phyloP scores from a whole-genome alignment of 345 rosid species.

The Syzygium aqueum region DNA sequence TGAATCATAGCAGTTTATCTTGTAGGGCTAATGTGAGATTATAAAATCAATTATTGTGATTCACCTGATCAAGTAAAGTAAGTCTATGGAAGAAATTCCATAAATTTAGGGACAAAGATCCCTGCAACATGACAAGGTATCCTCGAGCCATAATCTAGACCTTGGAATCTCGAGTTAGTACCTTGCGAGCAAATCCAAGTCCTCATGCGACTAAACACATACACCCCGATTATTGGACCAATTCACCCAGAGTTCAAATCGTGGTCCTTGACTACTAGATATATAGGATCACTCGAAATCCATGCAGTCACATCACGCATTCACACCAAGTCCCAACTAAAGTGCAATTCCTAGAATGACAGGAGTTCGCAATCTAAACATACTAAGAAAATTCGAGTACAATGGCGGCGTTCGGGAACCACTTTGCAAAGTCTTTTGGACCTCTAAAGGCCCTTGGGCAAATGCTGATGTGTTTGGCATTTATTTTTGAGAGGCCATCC shows the following conservation, averaged over 20 bases:
- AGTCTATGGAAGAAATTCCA: not conserved
- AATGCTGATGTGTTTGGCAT: too few relatives aligned
- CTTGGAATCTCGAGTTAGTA: not conserved
- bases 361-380: not conserved
- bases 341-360: not conserved
- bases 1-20: not conserved
- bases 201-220: not conserved
- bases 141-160: not conserved
- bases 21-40: not conserved
- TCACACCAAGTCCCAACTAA: fast-evolving
- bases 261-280: not conserved
- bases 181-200: not conserved
- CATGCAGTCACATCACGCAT: not conserved
- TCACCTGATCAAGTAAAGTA: fast-evolving
- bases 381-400: not conserved
- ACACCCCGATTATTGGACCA: fast-evolving
- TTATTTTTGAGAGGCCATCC: too few relatives aligned
- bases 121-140: not conserved
- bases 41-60: not conserved
- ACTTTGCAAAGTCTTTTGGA: too few relatives aligned
- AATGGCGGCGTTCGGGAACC: too few relatives aligned
- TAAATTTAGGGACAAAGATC: not conserved
- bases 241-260: not conserved
- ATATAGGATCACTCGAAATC: not conserved
- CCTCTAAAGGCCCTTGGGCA: too few relatives aligned